Percentiles rank a stretch among this genome's conserved stretches.
Evolutionary conservation across 1,139 yeast genomes (phyloP).

Genomic region (Wickerhamomyces sp.): DNA sequence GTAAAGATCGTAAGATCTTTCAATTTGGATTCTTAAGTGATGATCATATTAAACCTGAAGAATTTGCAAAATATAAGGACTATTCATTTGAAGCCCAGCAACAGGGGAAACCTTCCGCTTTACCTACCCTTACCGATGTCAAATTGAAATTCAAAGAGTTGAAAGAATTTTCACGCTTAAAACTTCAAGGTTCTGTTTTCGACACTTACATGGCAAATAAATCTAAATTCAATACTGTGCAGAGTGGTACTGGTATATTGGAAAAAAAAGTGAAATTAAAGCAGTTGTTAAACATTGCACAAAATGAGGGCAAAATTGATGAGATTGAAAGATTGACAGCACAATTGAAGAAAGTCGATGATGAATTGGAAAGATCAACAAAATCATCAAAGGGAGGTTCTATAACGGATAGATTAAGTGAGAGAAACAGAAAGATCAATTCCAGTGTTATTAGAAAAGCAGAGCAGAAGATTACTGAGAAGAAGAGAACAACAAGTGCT

Average conservation of each 20-base stretch:
- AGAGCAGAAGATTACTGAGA: slow-evolving; percentile 59
- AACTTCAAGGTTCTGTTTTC: slow-evolving; percentile 70
- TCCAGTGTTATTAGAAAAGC: slow-evolving; percentile 75
- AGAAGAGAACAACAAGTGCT: slow-evolving; percentile 43
- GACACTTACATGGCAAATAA: slow-evolving; percentile 76
- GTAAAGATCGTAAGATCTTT: slow-evolving; percentile 56
- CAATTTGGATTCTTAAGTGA: slow-evolving; percentile 81
- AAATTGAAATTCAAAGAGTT: slow-evolving; percentile 61
- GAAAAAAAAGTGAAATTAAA: slow-evolving; percentile 60
- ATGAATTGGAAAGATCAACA: slow-evolving; percentile 41
- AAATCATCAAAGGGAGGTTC: slow-evolving; percentile 27
- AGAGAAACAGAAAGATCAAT: slow-evolving; percentile 76
- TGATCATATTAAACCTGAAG: slow-evolving; percentile 59
- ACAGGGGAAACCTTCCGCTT: slow-evolving; percentile 24
- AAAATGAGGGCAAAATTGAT: slow-evolving; percentile 53
- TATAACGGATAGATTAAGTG: slow-evolving; percentile 32
- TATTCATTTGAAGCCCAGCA: slow-evolving; percentile 58
- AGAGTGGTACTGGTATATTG: slow-evolving; percentile 69
- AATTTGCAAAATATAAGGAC: slow-evolving; percentile 62
- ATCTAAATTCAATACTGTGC: slow-evolving; percentile 49
- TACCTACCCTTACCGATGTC: slow-evolving; percentile 66
- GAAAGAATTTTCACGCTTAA: slow-evolving; percentile 54
- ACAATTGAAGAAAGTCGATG: slow-evolving; percentile 38
- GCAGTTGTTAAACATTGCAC: slow-evolving; percentile 74
- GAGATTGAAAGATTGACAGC: slow-evolving; percentile 40